These are phyloP conservation scores for Cladosporium sphaerospermum DNA, from an alignment of 2,329 filamentous ascomycete genomes.

Conservation along the genomic window DNA sequence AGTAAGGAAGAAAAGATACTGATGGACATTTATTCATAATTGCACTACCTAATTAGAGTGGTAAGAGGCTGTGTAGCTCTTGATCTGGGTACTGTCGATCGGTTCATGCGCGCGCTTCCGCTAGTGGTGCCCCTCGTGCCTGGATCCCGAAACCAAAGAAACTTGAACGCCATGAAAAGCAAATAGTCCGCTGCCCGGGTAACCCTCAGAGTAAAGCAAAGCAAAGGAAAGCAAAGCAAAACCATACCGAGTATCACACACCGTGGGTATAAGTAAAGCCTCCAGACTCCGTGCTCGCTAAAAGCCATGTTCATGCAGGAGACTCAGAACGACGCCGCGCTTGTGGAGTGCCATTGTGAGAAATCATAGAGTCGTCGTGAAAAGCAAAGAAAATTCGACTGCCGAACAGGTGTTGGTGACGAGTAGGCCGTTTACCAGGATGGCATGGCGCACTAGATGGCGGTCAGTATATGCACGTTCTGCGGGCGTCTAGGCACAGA, in stretches of 20 bases:
- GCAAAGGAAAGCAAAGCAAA: not conserved
- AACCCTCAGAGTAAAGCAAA: not conserved
- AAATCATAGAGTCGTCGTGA: not conserved
- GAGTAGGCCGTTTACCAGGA: constrained; percentile 10
- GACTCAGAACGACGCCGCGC: constrained; percentile 2
- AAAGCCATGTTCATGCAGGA: not conserved
- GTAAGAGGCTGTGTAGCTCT: constrained; percentile 12
- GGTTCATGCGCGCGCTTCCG: too few species aligned
- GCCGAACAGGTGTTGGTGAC: not conserved
- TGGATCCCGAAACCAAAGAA: not conserved
- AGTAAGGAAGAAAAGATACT: not conserved
- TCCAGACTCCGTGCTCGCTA: constrained; percentile 7
- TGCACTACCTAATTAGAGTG: too few species aligned
- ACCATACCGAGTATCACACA: not conserved
- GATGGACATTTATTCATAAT: too few species aligned
- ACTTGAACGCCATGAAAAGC: not conserved
- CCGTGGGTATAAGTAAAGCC: constrained; percentile 2
- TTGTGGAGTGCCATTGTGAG: not conserved
- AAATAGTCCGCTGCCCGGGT: not conserved
- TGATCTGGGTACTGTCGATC: not conserved
- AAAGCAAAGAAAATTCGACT: constrained; percentile 1
- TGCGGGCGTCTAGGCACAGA: too few species aligned
- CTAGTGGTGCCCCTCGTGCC: not conserved
- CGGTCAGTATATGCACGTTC: constrained; percentile 12
- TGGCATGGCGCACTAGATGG: constrained; percentile 15